A percentile compares a stretch with the other conserved stretches of the same genome.
Conservation (phyloP, 495 filamentous ascomycete genomes). For the Xylaria palmicola region DNA sequence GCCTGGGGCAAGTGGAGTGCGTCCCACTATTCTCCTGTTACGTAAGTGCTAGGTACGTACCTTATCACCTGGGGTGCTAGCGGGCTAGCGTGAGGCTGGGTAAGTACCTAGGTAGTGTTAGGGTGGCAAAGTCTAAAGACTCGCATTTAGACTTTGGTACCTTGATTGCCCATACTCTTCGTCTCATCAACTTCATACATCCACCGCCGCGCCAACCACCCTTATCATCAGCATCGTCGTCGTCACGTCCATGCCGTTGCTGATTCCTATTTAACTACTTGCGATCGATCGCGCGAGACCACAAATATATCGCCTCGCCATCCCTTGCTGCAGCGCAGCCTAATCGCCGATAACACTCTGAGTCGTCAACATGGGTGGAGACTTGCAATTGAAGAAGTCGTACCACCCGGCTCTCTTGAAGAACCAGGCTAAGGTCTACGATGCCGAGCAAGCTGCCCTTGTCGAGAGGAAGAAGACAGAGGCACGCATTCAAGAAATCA, state of each 20-base stretch:
- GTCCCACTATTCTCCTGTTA: background rate
- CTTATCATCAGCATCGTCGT: no score
- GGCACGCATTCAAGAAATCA: slow-evolving; percentile 73
- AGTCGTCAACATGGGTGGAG: slow-evolving; percentile 72
- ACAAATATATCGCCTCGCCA: background rate
- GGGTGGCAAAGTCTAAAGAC: slow-evolving; percentile 4
- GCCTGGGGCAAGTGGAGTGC: background rate
- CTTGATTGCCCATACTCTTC: no score
- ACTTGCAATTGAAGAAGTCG: slow-evolving; percentile 96
- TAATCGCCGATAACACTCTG: slow-evolving; percentile 12
- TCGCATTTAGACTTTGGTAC: no score
- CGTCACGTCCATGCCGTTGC: no score
- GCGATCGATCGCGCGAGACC: background rate
- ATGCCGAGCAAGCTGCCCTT: slow-evolving; percentile 87
- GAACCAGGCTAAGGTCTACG: slow-evolving; percentile 83
- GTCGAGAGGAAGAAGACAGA: slow-evolving; percentile 90
- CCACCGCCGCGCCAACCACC: background rate
- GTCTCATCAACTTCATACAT: no score
- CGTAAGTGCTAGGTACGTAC: background rate
- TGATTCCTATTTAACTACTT: no score
- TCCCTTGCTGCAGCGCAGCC: slow-evolving; percentile 11
- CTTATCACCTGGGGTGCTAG: background rate
- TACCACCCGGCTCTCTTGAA: slow-evolving; percentile 85
- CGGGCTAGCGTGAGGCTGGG: no score
- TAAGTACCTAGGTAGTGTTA: background rate